Base-by-base conservation (phyloP, 345 rosid species). In the Brassica nigra region DNA sequence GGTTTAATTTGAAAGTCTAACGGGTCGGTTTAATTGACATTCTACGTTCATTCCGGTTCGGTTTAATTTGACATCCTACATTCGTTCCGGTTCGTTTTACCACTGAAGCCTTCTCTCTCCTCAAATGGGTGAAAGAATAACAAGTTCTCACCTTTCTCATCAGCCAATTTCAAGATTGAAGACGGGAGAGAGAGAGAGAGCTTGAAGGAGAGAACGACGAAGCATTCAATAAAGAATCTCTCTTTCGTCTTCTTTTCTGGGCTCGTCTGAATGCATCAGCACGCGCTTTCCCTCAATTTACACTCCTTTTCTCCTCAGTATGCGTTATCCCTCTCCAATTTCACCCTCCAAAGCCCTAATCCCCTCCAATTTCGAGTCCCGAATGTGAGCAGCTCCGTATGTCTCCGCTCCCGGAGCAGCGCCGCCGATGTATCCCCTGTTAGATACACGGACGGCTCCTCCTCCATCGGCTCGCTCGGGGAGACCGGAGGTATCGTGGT, bases 241-340 rank as follows among this genome's bases (percentile, higher is more conserved):
- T 61, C 30, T 10, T 47, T 68, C 64, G 57, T 52, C 52, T 59
- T 27, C 18, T 31, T 20, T 4, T 37, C 66, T 34, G n/a, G 1
- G 23, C 31, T 69, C 66, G 14, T 73, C 81, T 77, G 81, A 73
- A 89, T 89, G 95, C 86, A 88, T 88, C 85, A 54, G 23, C 83
- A 69, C 85, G 82, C 91, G 70, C 55, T 75, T 62, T 28, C 86
- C 84, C 78, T 85, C 12, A 75, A 84, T 62, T 71, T 79, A 30
- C 74, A 84, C 57, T 80, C 80, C 28, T 75, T 59, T 23, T 44
- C 71, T 64, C 87, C 87, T 71, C 81, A 62, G 33, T 74, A 81
- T 67, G 81, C 82, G 42, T 68, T 16, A 66, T 47, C 82, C 76
- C 73, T 33, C 58, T 44, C 77, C 72, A 64, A 36, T 75, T 44